Conservation (phyloP, 192 early-diverging fungal genomes). For the Podila epicladia region DNA sequence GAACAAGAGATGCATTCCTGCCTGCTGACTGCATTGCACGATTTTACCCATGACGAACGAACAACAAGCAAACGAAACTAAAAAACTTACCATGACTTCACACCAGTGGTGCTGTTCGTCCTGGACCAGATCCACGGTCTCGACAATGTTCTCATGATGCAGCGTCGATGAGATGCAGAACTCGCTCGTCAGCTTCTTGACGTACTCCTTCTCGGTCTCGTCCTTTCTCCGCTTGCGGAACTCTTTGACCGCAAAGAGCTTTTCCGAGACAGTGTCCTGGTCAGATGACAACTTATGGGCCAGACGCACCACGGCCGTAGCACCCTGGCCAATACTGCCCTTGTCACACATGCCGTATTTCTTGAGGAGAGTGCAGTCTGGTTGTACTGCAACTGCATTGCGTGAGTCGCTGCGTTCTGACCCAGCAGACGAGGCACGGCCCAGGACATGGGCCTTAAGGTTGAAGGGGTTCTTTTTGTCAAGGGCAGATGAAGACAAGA, state of each 20-base stretch:
- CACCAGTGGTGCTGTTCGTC: slow-evolving; percentile 88
- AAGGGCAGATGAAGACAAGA: slow-evolving; percentile 15
- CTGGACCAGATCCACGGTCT: slow-evolving; percentile 95
- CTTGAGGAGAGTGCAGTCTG: slow-evolving; percentile 61
- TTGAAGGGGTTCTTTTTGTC: slow-evolving; percentile 51
- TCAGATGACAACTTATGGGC: slow-evolving; percentile 78
- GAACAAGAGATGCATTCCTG: too few relatives aligned
- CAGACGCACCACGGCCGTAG: slow-evolving; percentile 91
- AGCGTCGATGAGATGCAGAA: slow-evolving; percentile 95
- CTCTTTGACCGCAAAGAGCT: slow-evolving; percentile 91
- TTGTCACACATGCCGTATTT: slow-evolving; percentile 87
- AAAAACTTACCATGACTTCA: slow-evolving; percentile 71
- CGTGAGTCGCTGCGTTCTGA: slow-evolving; percentile 21
- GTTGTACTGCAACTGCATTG: slow-evolving; percentile 3
- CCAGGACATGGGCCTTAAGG: slow-evolving; percentile 25
- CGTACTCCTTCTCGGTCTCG: slow-evolving; percentile 93
- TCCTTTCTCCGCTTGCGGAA: slow-evolving; percentile 87
- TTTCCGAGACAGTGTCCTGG: slow-evolving; percentile 59
- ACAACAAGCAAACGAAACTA: neutral
- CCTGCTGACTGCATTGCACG: too few relatives aligned
- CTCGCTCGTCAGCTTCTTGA: slow-evolving; percentile 95
- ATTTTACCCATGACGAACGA: neutral
- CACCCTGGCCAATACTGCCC: slow-evolving; percentile 87
- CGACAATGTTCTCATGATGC: slow-evolving; percentile 90
- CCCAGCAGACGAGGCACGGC: slow-evolving; percentile 27